Percentiles rank a stretch among this genome's conserved stretches.
These are phyloP conservation scores for Bipolaris oryzae DNA, from an alignment of 2,329 filamentous ascomycete species.

Conservation along the genomic window DNA sequence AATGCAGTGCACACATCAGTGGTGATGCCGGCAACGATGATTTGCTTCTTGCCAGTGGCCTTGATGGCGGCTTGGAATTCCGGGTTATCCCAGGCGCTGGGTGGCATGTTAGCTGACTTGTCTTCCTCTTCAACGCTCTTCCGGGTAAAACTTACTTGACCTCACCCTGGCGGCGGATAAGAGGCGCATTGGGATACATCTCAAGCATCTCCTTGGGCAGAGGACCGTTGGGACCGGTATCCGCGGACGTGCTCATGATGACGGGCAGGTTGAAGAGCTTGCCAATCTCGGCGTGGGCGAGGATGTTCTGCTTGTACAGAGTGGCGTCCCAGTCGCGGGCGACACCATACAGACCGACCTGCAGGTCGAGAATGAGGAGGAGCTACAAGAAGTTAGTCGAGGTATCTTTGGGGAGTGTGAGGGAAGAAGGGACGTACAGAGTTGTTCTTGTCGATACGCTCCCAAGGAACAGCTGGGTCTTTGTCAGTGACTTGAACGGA, in stretches of 20 bases:
- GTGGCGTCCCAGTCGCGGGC: constrained; percentile 71
- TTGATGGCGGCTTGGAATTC: constrained; percentile 70
- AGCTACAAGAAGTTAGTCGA: constrained; percentile 43
- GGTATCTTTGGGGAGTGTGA: neutral
- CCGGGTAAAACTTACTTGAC: constrained; percentile 58
- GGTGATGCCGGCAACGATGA: constrained; percentile 74
- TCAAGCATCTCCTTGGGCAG: constrained; percentile 71
- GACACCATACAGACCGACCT: constrained; percentile 63
- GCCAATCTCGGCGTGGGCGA: constrained; percentile 70
- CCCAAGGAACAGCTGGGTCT: constrained; percentile 45
- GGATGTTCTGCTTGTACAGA: constrained; percentile 69
- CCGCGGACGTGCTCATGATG: constrained; percentile 72
- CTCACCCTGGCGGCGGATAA: constrained; percentile 72
- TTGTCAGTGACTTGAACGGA: constrained; percentile 22
- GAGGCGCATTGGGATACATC: constrained; percentile 69
- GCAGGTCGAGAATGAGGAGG: constrained; percentile 65
- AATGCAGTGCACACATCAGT: constrained; percentile 80
- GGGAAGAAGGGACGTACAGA: constrained; percentile 30
- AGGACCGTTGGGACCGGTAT: constrained; percentile 72
- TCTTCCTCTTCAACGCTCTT: neutral
- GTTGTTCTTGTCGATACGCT: constrained; percentile 52
- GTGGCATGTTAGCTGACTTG: constrained; percentile 3
- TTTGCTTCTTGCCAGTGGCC: constrained; percentile 69
- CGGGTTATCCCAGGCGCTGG: constrained; percentile 71
- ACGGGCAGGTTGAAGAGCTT: constrained; percentile 71